Evolutionary conservation across 2,329 filamentous ascomycete genomes (phyloP).

Genomic region (Pseudogymnoascus sp.): DNA sequence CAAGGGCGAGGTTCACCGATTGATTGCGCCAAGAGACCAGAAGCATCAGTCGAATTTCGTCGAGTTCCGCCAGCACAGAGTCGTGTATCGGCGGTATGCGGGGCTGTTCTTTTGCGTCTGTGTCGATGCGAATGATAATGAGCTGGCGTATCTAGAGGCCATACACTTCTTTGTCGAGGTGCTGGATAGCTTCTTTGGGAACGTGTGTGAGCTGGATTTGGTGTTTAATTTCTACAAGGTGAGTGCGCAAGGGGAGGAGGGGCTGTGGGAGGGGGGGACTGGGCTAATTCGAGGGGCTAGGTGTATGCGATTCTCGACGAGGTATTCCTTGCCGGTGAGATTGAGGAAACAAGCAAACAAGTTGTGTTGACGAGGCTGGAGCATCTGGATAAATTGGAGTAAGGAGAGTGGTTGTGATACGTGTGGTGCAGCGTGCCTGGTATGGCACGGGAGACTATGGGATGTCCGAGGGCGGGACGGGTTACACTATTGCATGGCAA

Average conservation of each 20-base stretch:
- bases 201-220: slow-evolving; percentile 95
- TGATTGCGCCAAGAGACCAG: slow-evolving; percentile 94
- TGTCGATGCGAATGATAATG: slow-evolving; percentile 98
- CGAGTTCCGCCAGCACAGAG: slow-evolving; percentile 89
- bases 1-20: slow-evolving; percentile 96
- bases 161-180: slow-evolving; percentile 99
- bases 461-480: not conserved
- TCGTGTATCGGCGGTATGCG: slow-evolving; percentile 95
- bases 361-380: slow-evolving; percentile 90
- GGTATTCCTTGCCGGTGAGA: slow-evolving; percentile 94
- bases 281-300: slow-evolving; percentile 32
- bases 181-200: slow-evolving; percentile 96
- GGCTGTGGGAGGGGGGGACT: not conserved
- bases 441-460: not conserved
- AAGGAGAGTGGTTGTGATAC: not conserved
- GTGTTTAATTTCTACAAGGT: slow-evolving; percentile 71
- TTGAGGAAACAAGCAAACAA: slow-evolving; percentile 98
- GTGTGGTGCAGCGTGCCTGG: not conserved
- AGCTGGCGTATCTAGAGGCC: slow-evolving; percentile 90
- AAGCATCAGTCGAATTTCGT: slow-evolving; percentile 99
- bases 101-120: slow-evolving; percentile 99
- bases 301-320: slow-evolving; percentile 98
- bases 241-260: slow-evolving; percentile 11
- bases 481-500: slow-evolving; percentile 11
- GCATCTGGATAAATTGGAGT: slow-evolving; percentile 94